phyloP scores from a whole-genome alignment of 179 eudicot species.

The Pouteria campechiana region DNA sequence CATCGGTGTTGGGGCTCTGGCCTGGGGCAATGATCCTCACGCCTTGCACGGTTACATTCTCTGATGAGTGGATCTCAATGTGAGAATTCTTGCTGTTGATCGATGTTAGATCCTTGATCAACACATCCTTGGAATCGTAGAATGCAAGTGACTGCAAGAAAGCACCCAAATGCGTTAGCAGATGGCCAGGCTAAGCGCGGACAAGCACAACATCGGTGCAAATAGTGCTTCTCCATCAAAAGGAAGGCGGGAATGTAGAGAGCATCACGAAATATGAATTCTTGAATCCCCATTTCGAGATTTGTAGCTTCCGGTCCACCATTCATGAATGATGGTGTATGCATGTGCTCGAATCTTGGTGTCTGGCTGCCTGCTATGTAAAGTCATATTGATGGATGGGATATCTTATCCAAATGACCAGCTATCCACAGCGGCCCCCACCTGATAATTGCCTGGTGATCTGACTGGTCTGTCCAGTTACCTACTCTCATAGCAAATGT shows the following conservation, averaged over 20 bases:
- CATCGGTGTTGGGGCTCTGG: constrained; percentile 30
- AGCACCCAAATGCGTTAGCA: background rate
- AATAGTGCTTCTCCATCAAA: background rate
- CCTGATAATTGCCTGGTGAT: too few relatives aligned
- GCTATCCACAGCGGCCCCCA: too few relatives aligned
- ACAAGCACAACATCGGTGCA: too few relatives aligned
- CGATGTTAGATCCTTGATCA: constrained; percentile 11
- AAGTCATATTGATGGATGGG: too few relatives aligned
- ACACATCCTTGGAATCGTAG: constrained; percentile 9
- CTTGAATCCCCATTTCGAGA: too few relatives aligned
- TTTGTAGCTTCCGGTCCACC: too few relatives aligned
- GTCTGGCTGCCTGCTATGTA: too few relatives aligned
- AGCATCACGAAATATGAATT: too few relatives aligned
- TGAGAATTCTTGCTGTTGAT: constrained; percentile 16
- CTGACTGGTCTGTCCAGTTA: background rate
- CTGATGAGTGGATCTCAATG: constrained; percentile 10
- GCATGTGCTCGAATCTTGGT: too few relatives aligned
- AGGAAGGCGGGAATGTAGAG: background rate
- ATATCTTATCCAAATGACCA: too few relatives aligned
- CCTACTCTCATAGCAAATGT: background rate
- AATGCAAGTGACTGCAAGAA: constrained; percentile 17
- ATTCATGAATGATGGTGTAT: too few relatives aligned
- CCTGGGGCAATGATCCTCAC: constrained; percentile 19
- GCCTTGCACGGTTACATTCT: constrained; percentile 2
- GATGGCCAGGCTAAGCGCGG: background rate